Base-by-base conservation (phyloP, 345 rosid genomes). In the Abelmoschus esculentus region DNA sequence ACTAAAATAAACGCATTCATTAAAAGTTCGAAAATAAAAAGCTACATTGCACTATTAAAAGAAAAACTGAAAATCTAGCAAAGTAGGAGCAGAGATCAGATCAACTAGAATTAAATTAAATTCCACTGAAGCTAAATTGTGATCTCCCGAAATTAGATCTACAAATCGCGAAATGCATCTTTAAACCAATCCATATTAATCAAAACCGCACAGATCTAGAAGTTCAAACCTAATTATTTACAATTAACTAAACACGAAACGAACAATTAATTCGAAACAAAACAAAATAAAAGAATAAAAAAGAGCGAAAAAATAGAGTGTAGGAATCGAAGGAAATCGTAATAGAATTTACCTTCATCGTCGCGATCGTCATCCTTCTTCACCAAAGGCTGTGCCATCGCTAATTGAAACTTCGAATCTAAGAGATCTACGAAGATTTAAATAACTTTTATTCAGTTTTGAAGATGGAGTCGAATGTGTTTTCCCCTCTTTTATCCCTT, bases 361-460 rank as follows among this genome's bases (percentile, higher is more conserved):
- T 96, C 99, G 72, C 83, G 95, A 80, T 96, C 99, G 69, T 96
- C 99, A 75, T 96, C 97, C 77, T 96, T 96, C 90, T 96, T 96
- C 73, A 89, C 85, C 70, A 83, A 79, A 49, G 99, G 97, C 76
- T 96, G 98, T 66, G 99, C 98, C 99, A 96, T 96, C 56, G 83
- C 69, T 67, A 59, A 66, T n/a, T 19, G 34, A 67, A 18, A 44
- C 19, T 54, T 62, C 60, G 12, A 70, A 76, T 69, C 73, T 70
- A 22, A 61, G 46, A 77, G 80, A 81, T 73, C 79, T 66, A 67
- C 22, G 7, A 32, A 31, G 56, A 60, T 29, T 14, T 65, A 4
- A 22, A n/a, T 7, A 7, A 13, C 11, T 26, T 69, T 49, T 42
- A 64, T 15, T 2, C 61, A 22, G n/a, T 36, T 5, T 26, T 17